Evolutionary conservation across 2,329 filamentous ascomycete species (phyloP).

Genomic region (Ophidiomyces ophidiicola): DNA sequence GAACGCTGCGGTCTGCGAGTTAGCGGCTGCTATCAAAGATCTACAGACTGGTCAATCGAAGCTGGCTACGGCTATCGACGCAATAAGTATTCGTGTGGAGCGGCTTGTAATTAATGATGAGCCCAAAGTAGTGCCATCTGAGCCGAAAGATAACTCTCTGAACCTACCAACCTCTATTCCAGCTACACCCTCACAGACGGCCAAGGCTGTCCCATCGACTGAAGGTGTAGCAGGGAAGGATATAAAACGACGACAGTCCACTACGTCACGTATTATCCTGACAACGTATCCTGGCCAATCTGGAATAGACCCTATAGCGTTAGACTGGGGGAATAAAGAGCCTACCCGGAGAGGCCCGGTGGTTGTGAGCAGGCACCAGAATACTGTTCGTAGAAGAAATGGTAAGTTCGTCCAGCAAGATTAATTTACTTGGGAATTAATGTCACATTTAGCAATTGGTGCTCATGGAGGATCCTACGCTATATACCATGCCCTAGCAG

Average conservation of each 20-base stretch:
- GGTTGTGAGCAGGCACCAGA: slow-evolving; percentile 64
- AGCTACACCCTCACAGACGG: slow-evolving; percentile 6
- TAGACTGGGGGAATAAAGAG: slow-evolving; percentile 77
- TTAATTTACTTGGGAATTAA: neutral
- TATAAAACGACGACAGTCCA: slow-evolving; percentile 6
- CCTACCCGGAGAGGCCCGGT: slow-evolving; percentile 69
- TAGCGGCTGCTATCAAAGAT: slow-evolving; percentile 10
- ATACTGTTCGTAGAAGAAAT: slow-evolving; percentile 69
- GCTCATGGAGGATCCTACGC: slow-evolving; percentile 85
- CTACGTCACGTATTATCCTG: slow-evolving; percentile 52
- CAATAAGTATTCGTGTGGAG: slow-evolving; percentile 7
- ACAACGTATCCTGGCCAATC: slow-evolving; percentile 89
- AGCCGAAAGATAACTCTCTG: neutral
- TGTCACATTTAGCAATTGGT: slow-evolving; percentile 42
- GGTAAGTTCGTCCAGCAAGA: slow-evolving; percentile 39
- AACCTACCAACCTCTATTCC: slow-evolving; percentile 7
- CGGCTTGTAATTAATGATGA: slow-evolving; percentile 4
- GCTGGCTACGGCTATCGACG: slow-evolving; percentile 5
- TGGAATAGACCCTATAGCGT: slow-evolving; percentile 77
- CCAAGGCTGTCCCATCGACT: neutral
- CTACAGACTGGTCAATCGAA: slow-evolving; percentile 12
- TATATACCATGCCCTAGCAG: slow-evolving; percentile 85
- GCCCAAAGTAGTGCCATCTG: neutral
- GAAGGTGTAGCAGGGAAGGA: slow-evolving; percentile 3
- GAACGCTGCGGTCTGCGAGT: slow-evolving; percentile 8